A percentile compares a stretch with the other conserved stretches of the same genome.
phyloP scores from a whole-genome alignment of 192 early-diverging fungal species.

The Backusella liffmaniae region DNA sequence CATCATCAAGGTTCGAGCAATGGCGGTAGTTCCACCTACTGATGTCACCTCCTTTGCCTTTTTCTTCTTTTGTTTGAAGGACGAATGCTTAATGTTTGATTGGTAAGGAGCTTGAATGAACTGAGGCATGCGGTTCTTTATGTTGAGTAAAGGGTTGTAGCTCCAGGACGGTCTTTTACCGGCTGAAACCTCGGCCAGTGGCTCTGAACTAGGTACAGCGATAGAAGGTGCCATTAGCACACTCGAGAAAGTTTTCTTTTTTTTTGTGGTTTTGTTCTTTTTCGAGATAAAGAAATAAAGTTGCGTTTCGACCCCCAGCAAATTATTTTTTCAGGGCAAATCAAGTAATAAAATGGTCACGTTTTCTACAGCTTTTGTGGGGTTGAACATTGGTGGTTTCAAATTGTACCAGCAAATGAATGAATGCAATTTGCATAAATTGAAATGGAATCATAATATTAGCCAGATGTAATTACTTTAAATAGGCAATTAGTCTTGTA shows the following conservation, averaged over 20 bases:
- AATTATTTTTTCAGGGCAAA: background rate
- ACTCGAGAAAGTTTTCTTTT: background rate
- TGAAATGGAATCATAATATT: too few species aligned
- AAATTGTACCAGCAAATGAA: too few species aligned
- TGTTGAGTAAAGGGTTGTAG: background rate
- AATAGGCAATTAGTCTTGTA: too few species aligned
- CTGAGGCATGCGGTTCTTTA: background rate
- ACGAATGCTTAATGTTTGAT: background rate
- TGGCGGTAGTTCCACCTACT: constrained; percentile 53
- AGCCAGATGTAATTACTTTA: too few species aligned
- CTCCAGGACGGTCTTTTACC: background rate
- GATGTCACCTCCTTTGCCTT: constrained; percentile 51
- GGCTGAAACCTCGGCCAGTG: constrained; percentile 6
- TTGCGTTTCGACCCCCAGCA: background rate
- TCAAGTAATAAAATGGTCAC: background rate
- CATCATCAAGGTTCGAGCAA: constrained; percentile 52
- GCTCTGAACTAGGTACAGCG: background rate
- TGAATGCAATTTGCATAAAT: too few species aligned
- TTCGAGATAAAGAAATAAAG: background rate
- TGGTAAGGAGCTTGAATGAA: background rate
- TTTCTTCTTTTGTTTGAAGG: constrained; percentile 35
- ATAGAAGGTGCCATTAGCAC: constrained; percentile 6
- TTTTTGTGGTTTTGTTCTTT: too few species aligned
- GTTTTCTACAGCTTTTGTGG: background rate
- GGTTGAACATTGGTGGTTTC: too few species aligned